phyloP scores from a whole-genome alignment of 306 rosid genomes.

The Castanea sativa region DNA sequence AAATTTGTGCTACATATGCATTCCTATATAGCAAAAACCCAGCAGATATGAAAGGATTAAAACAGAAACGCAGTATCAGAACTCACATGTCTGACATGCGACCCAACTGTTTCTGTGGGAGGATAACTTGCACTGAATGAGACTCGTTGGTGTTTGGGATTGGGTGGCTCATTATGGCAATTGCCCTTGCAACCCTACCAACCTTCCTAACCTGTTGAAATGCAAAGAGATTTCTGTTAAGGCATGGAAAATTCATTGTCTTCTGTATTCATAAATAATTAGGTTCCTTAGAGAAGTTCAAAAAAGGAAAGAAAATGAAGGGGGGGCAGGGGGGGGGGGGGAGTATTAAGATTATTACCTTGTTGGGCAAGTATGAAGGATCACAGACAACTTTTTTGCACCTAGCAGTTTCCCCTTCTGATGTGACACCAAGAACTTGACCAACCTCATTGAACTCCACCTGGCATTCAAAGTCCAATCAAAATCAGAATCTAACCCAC shows the following conservation, averaged over 20 bases:
- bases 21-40: not conserved
- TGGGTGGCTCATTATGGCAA: constrained; percentile 94
- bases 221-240: constrained; percentile 19
- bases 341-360: constrained; percentile 44
- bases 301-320: not conserved
- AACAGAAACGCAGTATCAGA: constrained; percentile 1
- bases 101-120: constrained; percentile 96
- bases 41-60: not conserved
- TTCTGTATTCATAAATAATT: not conserved
- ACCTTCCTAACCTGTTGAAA: constrained; percentile 86
- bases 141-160: constrained; percentile 84
- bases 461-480: constrained; percentile 45
- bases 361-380: constrained; percentile 87
- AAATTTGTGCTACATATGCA: not conserved
- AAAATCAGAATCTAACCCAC: not conserved
- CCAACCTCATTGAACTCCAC: constrained; percentile 91
- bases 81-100: constrained; percentile 96
- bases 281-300: not conserved
- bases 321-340: not conserved
- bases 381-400: constrained; percentile 96
- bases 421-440: constrained; percentile 83
- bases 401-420: constrained; percentile 97
- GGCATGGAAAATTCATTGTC: constrained; percentile 5
- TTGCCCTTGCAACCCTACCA: constrained; percentile 96
- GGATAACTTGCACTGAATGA: constrained; percentile 88